These are phyloP conservation scores for Xylariaceae sp. DNA, from an alignment of 2,329 filamentous ascomycete species.

Conservation along the genomic window DNA sequence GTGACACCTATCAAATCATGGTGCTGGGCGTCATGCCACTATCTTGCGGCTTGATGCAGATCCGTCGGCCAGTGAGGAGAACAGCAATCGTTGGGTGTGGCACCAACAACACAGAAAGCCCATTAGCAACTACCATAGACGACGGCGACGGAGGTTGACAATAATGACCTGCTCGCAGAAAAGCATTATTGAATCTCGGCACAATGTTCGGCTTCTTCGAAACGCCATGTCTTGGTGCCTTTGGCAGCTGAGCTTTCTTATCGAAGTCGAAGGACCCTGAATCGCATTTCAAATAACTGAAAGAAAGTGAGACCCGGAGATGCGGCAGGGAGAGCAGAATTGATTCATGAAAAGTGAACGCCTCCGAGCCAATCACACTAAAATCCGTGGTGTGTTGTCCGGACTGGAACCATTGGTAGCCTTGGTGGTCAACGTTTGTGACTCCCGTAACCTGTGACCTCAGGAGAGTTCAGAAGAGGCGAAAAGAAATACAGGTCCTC, in stretches of 20 bases:
- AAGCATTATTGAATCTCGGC: slow-evolving; percentile 19
- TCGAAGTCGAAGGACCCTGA: not conserved
- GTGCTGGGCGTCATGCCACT: slow-evolving; percentile 9
- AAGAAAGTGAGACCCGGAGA: not conserved
- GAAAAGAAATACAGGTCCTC: not conserved
- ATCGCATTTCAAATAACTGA: not conserved
- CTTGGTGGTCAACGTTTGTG: not conserved
- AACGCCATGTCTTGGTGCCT: slow-evolving; percentile 26
- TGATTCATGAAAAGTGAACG: slow-evolving; percentile 3
- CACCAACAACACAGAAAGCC: slow-evolving; percentile 5
- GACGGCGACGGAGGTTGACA: not conserved
- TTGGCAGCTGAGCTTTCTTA: not conserved
- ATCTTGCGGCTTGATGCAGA: slow-evolving; percentile 18
- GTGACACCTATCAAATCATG: not conserved
- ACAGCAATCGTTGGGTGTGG: slow-evolving; percentile 7
- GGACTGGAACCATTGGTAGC: not conserved
- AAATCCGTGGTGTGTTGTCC: not conserved
- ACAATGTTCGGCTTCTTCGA: slow-evolving; percentile 21
- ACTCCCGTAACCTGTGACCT: not conserved
- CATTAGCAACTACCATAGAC: not conserved
- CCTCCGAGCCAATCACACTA: slow-evolving; percentile 10
- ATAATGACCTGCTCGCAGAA: slow-evolving; percentile 8
- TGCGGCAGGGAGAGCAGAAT: not conserved
- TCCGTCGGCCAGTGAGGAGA: slow-evolving; percentile 5
- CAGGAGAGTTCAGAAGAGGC: not conserved